Conservation (phyloP, 352 stramenopile species). For the Phytophthora cryptogea region DNA sequence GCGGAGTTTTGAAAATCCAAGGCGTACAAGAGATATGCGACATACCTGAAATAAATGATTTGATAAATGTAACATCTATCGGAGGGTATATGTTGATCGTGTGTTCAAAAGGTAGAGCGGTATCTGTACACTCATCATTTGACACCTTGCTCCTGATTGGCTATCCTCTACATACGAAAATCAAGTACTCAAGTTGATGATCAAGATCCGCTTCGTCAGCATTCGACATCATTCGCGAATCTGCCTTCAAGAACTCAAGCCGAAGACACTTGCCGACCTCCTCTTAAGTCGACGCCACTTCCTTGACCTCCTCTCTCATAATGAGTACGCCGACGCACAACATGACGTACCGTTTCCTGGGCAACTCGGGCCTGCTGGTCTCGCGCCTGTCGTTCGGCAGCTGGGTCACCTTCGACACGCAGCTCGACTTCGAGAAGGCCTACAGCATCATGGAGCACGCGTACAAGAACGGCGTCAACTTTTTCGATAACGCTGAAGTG, state of each 20-base stretch:
- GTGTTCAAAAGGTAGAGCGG: no score
- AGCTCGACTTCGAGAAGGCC: conserved; percentile 58
- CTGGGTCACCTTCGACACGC: conserved; percentile 55
- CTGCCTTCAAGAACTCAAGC: conserved; percentile 23
- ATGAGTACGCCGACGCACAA: conserved; percentile 26
- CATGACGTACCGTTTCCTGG: conserved; percentile 68
- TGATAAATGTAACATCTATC: no score
- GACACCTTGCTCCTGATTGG: not conserved
- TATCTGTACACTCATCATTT: not conserved
- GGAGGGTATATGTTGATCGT: no score
- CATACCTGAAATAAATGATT: no score
- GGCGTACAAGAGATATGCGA: no score
- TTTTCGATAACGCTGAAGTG: conserved; percentile 70
- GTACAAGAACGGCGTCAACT: conserved; percentile 70
- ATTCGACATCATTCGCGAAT: conserved; percentile 31
- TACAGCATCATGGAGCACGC: conserved; percentile 63
- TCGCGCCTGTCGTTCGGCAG: conserved; percentile 56
- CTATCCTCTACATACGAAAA: not conserved
- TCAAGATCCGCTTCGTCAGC: not conserved
- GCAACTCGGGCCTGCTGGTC: conserved; percentile 52
- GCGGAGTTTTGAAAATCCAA: no score
- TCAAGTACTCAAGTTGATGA: not conserved
- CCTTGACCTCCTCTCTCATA: not conserved
- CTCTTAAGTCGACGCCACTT: no score
- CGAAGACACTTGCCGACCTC: not conserved